phyloP scores from a whole-genome alignment of 768 basidiomycete genomes.

The Amanita pseudoporphyria region DNA sequence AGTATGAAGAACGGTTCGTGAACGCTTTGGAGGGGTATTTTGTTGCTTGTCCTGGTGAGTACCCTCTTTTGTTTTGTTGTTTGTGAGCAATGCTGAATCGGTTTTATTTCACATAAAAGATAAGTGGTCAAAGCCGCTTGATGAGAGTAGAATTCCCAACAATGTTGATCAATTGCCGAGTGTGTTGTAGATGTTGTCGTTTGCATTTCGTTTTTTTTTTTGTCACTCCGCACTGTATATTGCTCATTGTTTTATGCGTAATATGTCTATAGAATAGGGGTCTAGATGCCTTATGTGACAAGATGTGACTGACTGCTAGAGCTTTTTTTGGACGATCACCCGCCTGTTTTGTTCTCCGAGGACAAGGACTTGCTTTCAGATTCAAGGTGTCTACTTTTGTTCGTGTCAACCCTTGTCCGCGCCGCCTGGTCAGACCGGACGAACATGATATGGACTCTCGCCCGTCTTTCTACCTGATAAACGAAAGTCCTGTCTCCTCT shows the following conservation, averaged over 20 bases:
- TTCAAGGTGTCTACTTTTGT: no score
- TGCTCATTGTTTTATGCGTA: neutral
- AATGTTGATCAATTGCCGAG: neutral
- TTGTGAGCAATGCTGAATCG: no score
- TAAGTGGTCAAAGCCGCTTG: constrained; percentile 6
- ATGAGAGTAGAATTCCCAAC: constrained; percentile 1
- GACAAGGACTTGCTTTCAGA: no score
- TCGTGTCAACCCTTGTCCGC: no score
- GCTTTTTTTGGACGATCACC: no score
- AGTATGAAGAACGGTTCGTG: constrained; percentile 73
- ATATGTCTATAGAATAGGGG: no score
- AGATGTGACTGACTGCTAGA: no score
- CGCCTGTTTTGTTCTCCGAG: no score
- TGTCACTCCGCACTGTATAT: neutral
- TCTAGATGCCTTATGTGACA: no score
- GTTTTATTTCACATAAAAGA: neutral
- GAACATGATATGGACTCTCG: neutral
- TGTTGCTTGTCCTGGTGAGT: constrained; percentile 60
- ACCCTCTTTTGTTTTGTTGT: neutral
- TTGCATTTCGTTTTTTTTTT: no score
- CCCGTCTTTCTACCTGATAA: neutral
- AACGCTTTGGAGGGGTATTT: constrained; percentile 68
- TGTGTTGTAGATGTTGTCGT: neutral
- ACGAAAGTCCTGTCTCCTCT: constrained; percentile 3
- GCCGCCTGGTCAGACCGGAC: no score